These are phyloP conservation scores for Elsinoe arachidis DNA, from an alignment of 2,329 filamentous ascomycete species.

Conservation along the genomic window DNA sequence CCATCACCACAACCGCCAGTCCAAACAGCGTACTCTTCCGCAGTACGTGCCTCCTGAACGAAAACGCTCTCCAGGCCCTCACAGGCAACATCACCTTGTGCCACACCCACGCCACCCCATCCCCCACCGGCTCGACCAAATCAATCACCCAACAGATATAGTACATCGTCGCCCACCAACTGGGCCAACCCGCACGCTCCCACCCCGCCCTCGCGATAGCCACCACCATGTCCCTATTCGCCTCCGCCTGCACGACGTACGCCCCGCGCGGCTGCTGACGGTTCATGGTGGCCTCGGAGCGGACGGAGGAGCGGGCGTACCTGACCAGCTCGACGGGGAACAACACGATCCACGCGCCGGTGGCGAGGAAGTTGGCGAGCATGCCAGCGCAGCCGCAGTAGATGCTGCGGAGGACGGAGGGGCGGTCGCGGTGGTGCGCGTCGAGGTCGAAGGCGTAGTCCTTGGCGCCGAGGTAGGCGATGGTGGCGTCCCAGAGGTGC, in stretches of 20 bases:
- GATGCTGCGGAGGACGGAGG: background rate
- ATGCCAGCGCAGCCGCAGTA: background rate
- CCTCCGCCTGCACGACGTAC: background rate
- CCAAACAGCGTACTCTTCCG: background rate
- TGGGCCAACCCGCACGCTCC: background rate
- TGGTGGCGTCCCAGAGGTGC: background rate
- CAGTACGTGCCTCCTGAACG: slow-evolving; percentile 1
- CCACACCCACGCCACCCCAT: background rate
- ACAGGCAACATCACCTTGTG: background rate
- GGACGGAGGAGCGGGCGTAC: background rate
- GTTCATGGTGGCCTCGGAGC: background rate
- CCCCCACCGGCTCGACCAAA: background rate
- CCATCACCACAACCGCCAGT: background rate
- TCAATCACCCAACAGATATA: background rate
- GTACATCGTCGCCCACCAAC: background rate
- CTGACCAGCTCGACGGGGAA: background rate
- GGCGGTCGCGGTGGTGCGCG: background rate
- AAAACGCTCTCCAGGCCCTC: background rate
- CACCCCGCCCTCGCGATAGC: background rate
- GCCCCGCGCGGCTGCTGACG: background rate
- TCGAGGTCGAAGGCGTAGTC: background rate
- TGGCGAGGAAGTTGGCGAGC: background rate
- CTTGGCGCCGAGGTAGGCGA: background rate
- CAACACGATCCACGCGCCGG: background rate
- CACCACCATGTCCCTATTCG: background rate